Base-by-base conservation (phyloP, 495 filamentous ascomycete species). In the Tetracladium setigerum region DNA sequence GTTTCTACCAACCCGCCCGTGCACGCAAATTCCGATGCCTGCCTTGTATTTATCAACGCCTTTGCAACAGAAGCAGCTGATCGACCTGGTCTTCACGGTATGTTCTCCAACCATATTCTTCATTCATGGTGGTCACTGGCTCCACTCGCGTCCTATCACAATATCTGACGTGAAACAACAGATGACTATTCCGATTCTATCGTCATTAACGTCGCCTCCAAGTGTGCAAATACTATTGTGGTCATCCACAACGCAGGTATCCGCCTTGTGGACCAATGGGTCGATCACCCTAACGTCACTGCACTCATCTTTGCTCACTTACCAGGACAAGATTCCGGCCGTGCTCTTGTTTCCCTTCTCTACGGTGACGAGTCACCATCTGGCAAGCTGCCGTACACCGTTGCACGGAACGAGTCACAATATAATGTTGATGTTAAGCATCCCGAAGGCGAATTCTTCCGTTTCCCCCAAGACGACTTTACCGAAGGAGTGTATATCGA, bases 321-420 rank as follows among this genome's bases (percentile, higher is more conserved):
- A 2, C 81, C 81, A 0, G 81, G 81, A 2, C 70, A 84, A 49
- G 78, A 81, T 44, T 70, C 68, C 8, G 81, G 82, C 1, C 67
- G 68, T 30, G 70, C 77, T 1, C 57, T 85, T 7, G 67, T 74
- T 0, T 64, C 73, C 6, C 55, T 87, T 1, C 63, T 87, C 1
- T 84, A 81, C 54, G 82, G 82, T 10, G 65, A 73, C 11, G 61
- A 65, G 18, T 77, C 73, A 32, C 77, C 76, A 0, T 79, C 72
- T 0, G 85, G 82, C 24, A 78, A 82, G 38, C 68, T 89, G 7
- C 84, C 85, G 0, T 89, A 87, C 52, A 85, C 79, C 0, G 76
- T 88, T n/a, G 81, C 80, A 4, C 67, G 70, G 19, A 74, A 79
- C 39, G 79, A 77, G 46, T 63, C 59, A 7, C 81, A 88, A 51